Conservation (phyloP, 306 rosid genomes). For the Quercus variabilis region DNA sequence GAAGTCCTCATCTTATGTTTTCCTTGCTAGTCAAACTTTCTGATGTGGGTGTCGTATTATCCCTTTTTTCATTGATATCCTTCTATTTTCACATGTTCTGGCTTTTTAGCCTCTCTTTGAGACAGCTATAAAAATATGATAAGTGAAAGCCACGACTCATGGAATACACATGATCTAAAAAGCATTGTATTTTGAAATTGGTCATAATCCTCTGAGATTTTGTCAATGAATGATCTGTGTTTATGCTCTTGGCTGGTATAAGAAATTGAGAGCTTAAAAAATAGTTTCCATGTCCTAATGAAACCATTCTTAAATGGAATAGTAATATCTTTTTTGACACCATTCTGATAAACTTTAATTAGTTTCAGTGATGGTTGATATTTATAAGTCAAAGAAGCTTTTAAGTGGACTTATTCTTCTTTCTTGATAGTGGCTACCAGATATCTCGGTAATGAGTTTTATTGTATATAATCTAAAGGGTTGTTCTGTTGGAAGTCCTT, state of each 20-base stretch:
- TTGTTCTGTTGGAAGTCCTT: not conserved
- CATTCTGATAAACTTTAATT: not conserved
- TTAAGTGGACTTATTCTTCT: conserved; percentile 3
- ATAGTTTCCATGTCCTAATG: not conserved
- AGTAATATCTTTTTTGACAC: not conserved
- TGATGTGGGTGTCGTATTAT: conserved; percentile 9
- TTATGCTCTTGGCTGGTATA: not conserved
- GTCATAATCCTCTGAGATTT: not conserved
- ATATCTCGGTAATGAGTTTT: not conserved
- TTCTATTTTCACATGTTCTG: conserved; percentile 11
- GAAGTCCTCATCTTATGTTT: not conserved
- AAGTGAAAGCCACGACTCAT: not conserved
- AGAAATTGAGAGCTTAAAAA: not conserved
- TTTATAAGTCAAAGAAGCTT: not conserved
- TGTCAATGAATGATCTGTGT: not conserved
- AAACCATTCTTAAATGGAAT: not conserved
- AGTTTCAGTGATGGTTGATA: not conserved
- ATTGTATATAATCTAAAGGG: not conserved
- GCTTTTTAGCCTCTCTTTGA: conserved; percentile 9
- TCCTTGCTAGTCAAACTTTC: conserved; percentile 2
- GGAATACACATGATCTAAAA: conserved; percentile 10
- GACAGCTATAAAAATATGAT: not conserved
- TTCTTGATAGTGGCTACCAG: conserved; percentile 1
- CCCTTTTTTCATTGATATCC: not conserved
- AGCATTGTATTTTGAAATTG: not conserved